Base-by-base conservation (phyloP, 2,329 filamentous ascomycete genomes). In the Claviceps sp. region DNA sequence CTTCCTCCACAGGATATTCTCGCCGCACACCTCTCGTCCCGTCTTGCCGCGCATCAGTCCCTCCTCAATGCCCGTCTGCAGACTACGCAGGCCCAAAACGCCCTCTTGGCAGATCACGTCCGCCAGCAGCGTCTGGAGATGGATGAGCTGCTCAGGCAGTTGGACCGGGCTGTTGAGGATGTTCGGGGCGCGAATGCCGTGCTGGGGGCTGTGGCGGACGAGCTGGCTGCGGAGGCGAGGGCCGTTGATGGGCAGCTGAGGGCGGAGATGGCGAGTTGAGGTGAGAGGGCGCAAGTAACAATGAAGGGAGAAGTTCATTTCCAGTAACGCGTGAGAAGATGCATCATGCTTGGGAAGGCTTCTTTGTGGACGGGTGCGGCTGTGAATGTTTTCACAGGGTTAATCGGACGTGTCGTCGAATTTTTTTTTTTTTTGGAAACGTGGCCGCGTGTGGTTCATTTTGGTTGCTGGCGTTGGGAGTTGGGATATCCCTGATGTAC, bases 21-120 rank as follows among this genome's bases (percentile, higher is more conserved):
- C 22, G 64, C 69, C 16, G 79, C 79, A 1, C 80, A 83, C 62
- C 67, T 82, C 24, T 63, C 68, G 5, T 76, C 78, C 0, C 70
- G 76, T 50, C 70, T 81, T 4, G 68, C 69, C 2, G 65, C 71
- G 16, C 77, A 81, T 61, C 74, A 75, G 51, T 73, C 72, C 2
- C 73, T 75, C 58, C 73, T 84, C 55, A 79, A 78, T 60, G 77
- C 77, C 8, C 70, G 69, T 47, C 67, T 84, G 38, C 75, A 78
- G 60, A 79, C 76, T 22, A 71, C 71, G 44, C 77, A 82, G 61
- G 69, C 73, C 16, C 72, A 76, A 59, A 84, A 84, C 61, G 73
- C 75, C 14, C 68, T 65, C 5, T 65, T 82, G 17, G 75, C 73
- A 53, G 71, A 72, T 44, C 72, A 74, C 51, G 69, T 84, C 13